phyloP scores from a whole-genome alignment of 2,329 filamentous ascomycete species.

The Neofusicoccum ribis region DNA sequence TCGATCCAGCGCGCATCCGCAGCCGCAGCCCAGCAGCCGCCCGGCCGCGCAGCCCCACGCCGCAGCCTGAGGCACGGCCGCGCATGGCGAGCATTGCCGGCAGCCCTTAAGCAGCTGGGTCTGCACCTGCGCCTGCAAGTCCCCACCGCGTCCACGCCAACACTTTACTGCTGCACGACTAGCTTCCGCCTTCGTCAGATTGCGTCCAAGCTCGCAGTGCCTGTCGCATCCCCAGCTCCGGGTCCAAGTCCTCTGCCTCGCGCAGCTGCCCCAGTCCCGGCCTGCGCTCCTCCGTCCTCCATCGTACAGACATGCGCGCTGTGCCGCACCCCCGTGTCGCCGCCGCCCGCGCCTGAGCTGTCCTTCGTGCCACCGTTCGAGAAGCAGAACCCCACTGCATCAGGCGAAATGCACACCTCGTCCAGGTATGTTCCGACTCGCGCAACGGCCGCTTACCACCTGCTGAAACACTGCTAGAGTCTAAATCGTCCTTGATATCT shows the following conservation, averaged over 20 bases:
- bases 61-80: not conserved
- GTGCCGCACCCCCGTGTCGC: not conserved
- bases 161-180: not conserved
- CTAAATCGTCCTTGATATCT: conserved; percentile 14
- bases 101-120: conserved; percentile 9
- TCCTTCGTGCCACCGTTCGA: not conserved
- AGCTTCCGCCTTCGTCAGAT: conserved; percentile 5
- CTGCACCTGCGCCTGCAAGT: conserved; percentile 1
- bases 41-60: too few relatives aligned
- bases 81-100: not conserved
- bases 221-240: conserved; percentile 14
- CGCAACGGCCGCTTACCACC: not conserved
- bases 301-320: not conserved
- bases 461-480: conserved; percentile 13
- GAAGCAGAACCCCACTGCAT: not conserved
- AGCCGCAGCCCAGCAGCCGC: too few relatives aligned
- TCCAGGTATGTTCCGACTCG: conserved; percentile 4
- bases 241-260: not conserved
- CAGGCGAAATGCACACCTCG: not conserved
- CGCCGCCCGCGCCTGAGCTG: not conserved
- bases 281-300: not conserved
- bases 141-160: not conserved
- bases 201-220: conserved; percentile 9
- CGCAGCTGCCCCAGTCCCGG: not conserved
- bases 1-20: not conserved